These are phyloP conservation scores for Phytophthora quininea DNA, from an alignment of 352 stramenopile species.

Conservation along the genomic window DNA sequence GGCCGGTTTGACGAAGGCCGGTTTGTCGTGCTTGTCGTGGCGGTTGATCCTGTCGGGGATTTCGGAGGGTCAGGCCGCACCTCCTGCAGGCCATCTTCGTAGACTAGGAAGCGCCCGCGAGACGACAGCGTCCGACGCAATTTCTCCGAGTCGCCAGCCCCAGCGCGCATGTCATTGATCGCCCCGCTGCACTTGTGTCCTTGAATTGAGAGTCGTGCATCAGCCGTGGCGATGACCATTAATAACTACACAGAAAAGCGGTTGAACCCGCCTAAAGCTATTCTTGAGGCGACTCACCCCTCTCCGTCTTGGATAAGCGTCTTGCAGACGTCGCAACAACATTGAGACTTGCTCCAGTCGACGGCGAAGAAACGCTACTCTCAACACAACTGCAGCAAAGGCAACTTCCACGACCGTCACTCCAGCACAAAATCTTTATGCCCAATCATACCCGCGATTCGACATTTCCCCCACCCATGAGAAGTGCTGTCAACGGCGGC, in stretches of 20 bases:
- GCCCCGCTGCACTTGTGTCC: background rate
- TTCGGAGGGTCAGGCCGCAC: constrained; percentile 11
- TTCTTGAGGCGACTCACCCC: too few relatives aligned
- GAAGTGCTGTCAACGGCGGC: too few relatives aligned
- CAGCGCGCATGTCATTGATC: constrained; percentile 27
- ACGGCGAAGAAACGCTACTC: too few relatives aligned
- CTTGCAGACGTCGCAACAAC: too few relatives aligned
- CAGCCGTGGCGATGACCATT: too few relatives aligned
- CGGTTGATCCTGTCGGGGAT: constrained; percentile 1
- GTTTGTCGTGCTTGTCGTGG: too few relatives aligned
- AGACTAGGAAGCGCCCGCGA: constrained; percentile 7
- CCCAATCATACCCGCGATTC: background rate
- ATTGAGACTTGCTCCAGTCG: too few relatives aligned
- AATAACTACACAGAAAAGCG: too few relatives aligned
- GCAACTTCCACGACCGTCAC: background rate
- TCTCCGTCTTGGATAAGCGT: too few relatives aligned
- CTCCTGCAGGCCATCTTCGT: constrained; percentile 17
- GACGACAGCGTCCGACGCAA: constrained; percentile 4
- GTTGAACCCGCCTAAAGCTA: too few relatives aligned
- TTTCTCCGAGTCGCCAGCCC: constrained; percentile 15
- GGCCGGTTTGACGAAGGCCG: background rate
- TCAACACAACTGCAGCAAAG: background rate
- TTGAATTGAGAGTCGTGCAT: background rate
- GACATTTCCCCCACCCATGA: background rate
- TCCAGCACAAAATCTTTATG: background rate